These are phyloP conservation scores for Kregervanrija delftensis DNA, from an alignment of 805 yeast species.

Conservation along the genomic window DNA sequence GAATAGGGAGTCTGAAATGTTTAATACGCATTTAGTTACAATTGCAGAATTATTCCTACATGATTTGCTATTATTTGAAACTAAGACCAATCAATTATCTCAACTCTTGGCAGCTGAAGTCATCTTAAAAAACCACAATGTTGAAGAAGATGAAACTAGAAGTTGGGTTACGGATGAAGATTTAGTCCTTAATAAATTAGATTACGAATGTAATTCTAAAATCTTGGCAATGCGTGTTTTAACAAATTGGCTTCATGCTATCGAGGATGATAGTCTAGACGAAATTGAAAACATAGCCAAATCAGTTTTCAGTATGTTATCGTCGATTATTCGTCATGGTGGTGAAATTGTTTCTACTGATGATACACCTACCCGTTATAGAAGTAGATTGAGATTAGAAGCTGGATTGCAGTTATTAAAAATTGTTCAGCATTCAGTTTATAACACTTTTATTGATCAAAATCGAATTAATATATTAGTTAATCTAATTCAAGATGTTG, in stretches of 20 bases:
- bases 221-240: slow-evolving; percentile 44
- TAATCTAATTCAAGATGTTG: slow-evolving; percentile 61
- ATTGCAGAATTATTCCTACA: slow-evolving; percentile 51
- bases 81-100: slow-evolving; percentile 51
- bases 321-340: slow-evolving; percentile 61
- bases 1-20: slow-evolving; percentile 27
- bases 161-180: slow-evolving; percentile 23
- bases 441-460: slow-evolving; percentile 47
- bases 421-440: slow-evolving; percentile 49
- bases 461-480: slow-evolving; percentile 45
- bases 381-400: slow-evolving; percentile 53
- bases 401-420: slow-evolving; percentile 65
- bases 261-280: slow-evolving; percentile 31
- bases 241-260: slow-evolving; percentile 44
- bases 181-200: slow-evolving; percentile 6
- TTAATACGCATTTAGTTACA: slow-evolving; percentile 52
- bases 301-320: slow-evolving; percentile 61
- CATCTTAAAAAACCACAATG: slow-evolving; percentile 43
- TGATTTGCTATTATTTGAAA: slow-evolving; percentile 40
- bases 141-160: slow-evolving; percentile 24
- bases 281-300: slow-evolving; percentile 40
- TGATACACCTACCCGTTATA: slow-evolving; percentile 54
- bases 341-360: slow-evolving; percentile 63
- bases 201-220: slow-evolving; percentile 20
- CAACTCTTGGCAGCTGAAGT: slow-evolving; percentile 54